phyloP scores from a whole-genome alignment of 2,329 filamentous ascomycete species.

The Penicillium sp. region DNA sequence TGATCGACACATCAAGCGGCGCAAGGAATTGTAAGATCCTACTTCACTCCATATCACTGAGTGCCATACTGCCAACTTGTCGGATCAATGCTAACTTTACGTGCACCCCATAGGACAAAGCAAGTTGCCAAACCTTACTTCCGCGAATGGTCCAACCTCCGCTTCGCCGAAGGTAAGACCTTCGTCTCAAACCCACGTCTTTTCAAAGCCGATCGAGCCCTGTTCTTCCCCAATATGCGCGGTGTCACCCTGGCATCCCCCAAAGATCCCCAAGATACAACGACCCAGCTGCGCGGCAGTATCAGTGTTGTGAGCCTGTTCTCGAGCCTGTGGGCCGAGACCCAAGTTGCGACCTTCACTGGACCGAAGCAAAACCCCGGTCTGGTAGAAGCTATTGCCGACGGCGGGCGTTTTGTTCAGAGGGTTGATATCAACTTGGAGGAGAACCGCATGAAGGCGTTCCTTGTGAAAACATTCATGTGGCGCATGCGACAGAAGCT shows the following conservation, averaged over 20 bases:
- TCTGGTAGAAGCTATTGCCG: conserved; percentile 64
- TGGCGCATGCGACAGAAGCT: conserved; percentile 51
- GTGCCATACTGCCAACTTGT: not conserved
- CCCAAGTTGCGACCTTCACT: conserved; percentile 74
- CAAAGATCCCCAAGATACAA: conserved; percentile 66
- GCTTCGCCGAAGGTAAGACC: conserved; percentile 81
- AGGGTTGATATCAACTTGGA: conserved; percentile 86
- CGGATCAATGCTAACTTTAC: conserved; percentile 4
- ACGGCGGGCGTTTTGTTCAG: conserved; percentile 61
- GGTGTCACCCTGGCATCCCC: conserved; percentile 72
- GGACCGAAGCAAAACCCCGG: conserved; percentile 66
- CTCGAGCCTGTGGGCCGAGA: conserved; percentile 81
- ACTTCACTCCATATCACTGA: not conserved
- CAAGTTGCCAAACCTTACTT: conserved; percentile 89
- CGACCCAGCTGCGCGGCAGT: conserved; percentile 69
- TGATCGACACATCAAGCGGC: conserved; percentile 76
- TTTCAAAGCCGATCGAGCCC: conserved; percentile 77
- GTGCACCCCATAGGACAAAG: conserved; percentile 56
- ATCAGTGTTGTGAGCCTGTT: conserved; percentile 80
- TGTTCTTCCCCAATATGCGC: conserved; percentile 92
- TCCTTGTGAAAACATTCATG: conserved; percentile 58
- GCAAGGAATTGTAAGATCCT: conserved; percentile 68
- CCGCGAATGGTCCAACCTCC: conserved; percentile 88
- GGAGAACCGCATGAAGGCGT: conserved; percentile 68
- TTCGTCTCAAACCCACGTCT: conserved; percentile 83